These are phyloP conservation scores for Prunus yedoensis DNA, from an alignment of 331 rosid species.

Conservation along the genomic window DNA sequence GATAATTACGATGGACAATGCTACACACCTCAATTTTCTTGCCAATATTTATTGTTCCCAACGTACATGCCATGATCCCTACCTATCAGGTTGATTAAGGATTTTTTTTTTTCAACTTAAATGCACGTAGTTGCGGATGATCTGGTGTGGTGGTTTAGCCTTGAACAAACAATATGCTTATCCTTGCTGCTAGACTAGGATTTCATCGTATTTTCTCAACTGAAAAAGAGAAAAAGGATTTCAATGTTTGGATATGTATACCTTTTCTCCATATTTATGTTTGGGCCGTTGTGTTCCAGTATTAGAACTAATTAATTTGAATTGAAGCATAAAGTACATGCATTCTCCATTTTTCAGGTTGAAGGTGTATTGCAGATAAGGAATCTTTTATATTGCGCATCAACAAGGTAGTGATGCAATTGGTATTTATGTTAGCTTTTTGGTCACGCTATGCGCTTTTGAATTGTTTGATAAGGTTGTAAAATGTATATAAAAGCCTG, in stretches of 20 bases:
- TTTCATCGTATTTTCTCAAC: background rate
- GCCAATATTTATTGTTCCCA: too few species aligned
- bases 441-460: background rate
- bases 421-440: constrained; percentile 17
- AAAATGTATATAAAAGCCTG: background rate
- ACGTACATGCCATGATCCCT: too few species aligned
- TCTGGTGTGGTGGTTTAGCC: background rate
- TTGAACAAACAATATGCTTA: background rate
- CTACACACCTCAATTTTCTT: too few species aligned
- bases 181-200: background rate
- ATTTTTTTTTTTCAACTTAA: too few species aligned
- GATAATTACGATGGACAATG: too few species aligned
- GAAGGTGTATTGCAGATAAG: constrained; percentile 82
- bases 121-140: too few species aligned
- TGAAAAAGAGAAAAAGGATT: too few species aligned
- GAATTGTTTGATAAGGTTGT: background rate
- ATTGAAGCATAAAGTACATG: background rate
- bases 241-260: background rate
- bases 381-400: constrained; percentile 95
- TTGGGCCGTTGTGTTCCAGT: constrained; percentile 2
- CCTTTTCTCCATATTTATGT: background rate
- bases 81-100: too few species aligned
- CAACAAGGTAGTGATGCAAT: constrained; percentile 64
- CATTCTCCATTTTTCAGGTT: constrained; percentile 45
- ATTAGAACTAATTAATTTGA: background rate